Percentiles rank a stretch among this genome's conserved stretches.
Evolutionary conservation across 352 stramenopile genomes (phyloP).

Genomic region (Phytopythium boreale): DNA sequence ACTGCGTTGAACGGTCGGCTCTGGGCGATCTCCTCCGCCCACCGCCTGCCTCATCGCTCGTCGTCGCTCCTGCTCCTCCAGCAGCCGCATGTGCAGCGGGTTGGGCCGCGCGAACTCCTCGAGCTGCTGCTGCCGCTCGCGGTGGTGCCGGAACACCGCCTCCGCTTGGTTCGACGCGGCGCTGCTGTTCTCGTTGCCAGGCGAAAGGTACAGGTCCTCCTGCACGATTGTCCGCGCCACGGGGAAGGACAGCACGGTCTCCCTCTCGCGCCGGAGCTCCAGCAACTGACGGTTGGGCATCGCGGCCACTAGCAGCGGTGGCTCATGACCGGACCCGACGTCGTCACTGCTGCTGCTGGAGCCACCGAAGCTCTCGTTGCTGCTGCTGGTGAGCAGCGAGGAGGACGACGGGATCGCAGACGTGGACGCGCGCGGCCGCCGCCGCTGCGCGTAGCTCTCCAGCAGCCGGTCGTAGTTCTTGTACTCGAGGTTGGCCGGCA

Average conservation of each 20-base stretch:
- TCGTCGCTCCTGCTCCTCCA: conserved; percentile 13
- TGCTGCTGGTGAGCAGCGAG: neutral
- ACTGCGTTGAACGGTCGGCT: neutral
- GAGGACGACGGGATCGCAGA: neutral
- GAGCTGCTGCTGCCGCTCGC: conserved; percentile 5
- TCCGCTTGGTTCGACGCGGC: neutral
- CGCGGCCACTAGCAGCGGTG: too few species aligned
- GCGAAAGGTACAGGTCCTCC: conserved; percentile 3
- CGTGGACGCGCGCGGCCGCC: neutral
- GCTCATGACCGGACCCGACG: too few species aligned
- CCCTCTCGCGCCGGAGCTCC: neutral
- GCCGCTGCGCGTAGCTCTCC: neutral
- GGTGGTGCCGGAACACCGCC: neutral
- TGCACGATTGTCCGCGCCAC: conserved; percentile 2
- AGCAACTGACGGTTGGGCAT: neutral
- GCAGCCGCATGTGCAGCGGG: conserved; percentile 1
- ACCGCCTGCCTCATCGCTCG: neutral
- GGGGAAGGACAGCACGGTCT: conserved; percentile 6
- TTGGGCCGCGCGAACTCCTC: conserved; percentile 3
- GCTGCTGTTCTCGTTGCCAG: neutral
- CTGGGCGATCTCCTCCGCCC: neutral
- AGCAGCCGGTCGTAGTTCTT: conserved; percentile 9
- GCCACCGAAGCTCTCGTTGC: neutral
- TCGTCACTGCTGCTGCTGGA: neutral
- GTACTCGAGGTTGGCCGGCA: conserved; percentile 1